These are phyloP conservation scores for Corrigiola litoralis DNA, from an alignment of 179 eudicot species.

Conservation along the genomic window DNA sequence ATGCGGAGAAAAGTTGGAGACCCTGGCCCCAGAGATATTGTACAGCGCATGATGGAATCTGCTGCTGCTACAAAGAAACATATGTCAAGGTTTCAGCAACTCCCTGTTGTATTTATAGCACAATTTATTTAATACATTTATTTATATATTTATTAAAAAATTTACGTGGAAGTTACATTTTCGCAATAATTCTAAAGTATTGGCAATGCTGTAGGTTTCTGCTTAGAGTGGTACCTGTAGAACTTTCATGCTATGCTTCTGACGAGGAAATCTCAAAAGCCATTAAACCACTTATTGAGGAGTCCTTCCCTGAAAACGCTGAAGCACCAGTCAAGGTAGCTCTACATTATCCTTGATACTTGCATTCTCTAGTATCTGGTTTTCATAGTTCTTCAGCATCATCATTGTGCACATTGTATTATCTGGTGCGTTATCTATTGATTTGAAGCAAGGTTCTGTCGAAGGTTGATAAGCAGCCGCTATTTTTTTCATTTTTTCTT, in stretches of 20 bases:
- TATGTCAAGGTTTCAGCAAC: slow-evolving; percentile 61
- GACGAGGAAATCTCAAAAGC: slow-evolving; percentile 87
- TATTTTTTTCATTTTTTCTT: no score
- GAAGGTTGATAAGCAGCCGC: no score
- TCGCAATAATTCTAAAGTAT: slow-evolving; percentile 2
- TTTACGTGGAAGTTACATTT: slow-evolving; percentile 11
- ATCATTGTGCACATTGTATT: not conserved
- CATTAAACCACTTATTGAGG: slow-evolving; percentile 64
- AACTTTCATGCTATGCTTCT: slow-evolving; percentile 86
- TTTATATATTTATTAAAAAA: not conserved
- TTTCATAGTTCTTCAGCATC: not conserved
- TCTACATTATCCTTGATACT: not conserved
- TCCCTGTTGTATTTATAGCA: not conserved
- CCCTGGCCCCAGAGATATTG: slow-evolving; percentile 75
- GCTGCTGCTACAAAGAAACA: slow-evolving; percentile 74
- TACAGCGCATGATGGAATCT: slow-evolving; percentile 74
- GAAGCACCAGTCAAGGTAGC: slow-evolving; percentile 67
- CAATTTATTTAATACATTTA: not conserved
- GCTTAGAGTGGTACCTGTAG: slow-evolving; percentile 84
- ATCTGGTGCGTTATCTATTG: not conserved
- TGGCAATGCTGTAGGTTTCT: slow-evolving; percentile 48
- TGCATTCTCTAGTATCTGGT: not conserved
- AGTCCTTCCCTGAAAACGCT: slow-evolving; percentile 57
- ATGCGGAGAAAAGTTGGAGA: slow-evolving; percentile 79
- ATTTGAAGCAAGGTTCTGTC: not conserved